Evolutionary conservation across 2,329 filamentous ascomycete genomes (phyloP).

Genomic region (Penicillium sp.): DNA sequence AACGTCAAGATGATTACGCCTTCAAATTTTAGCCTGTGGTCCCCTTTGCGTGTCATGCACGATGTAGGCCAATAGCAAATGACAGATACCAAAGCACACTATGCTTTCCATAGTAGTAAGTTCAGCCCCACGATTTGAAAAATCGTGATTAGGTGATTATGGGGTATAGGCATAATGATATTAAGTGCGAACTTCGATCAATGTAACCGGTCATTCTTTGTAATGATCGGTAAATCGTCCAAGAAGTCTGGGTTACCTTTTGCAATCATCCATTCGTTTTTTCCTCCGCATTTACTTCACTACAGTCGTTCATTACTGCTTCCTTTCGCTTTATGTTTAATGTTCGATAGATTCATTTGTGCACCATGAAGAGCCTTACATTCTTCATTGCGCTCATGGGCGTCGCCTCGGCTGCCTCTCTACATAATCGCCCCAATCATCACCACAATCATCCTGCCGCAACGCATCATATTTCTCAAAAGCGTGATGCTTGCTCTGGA

Average conservation of each 20-base stretch:
- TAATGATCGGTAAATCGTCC: not conserved
- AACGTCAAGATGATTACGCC: not conserved
- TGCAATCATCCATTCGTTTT: not conserved
- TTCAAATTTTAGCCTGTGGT: not conserved
- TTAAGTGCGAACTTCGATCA: too few species aligned
- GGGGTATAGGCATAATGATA: too few species aligned
- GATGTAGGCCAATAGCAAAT: not conserved
- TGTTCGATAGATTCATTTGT: not conserved
- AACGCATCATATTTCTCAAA: not conserved
- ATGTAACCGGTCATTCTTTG: not conserved
- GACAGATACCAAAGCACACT: not conserved
- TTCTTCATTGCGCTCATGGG: not conserved
- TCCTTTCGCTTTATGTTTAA: not conserved
- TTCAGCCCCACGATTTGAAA: not conserved
- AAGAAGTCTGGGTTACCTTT: not conserved
- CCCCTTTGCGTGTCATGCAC: not conserved
- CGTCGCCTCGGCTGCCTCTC: not conserved
- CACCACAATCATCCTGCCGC: not conserved
- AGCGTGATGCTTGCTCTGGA: constrained; percentile 11
- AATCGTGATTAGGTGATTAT: not conserved
- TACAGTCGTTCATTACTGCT: not conserved
- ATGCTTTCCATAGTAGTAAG: not conserved
- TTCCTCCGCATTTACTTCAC: not conserved
- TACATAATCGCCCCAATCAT: not conserved
- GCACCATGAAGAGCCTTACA: not conserved